phyloP scores from a whole-genome alignment of 1,284 basidiomycete species.

The Leccinum subrobustum region DNA sequence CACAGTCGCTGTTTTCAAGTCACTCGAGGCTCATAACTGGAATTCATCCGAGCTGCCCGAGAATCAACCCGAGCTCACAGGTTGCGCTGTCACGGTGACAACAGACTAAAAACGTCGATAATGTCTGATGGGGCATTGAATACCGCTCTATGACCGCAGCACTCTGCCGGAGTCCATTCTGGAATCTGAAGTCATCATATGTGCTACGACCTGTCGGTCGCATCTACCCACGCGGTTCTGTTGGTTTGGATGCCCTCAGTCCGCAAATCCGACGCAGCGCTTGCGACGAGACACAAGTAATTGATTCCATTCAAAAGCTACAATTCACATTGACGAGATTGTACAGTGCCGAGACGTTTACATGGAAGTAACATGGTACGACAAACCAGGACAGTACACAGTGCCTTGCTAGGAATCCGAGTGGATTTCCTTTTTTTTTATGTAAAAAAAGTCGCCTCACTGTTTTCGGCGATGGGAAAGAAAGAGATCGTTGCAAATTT shows the following conservation, averaged over 20 bases:
- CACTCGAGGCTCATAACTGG: neutral
- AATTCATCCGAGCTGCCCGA: neutral
- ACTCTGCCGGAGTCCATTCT: neutral
- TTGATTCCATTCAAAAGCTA: neutral
- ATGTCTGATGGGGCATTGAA: neutral
- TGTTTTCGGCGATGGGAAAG: neutral
- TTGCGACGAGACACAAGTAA: neutral
- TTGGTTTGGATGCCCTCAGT: neutral
- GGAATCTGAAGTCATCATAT: neutral
- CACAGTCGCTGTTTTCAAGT: neutral
- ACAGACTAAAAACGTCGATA: neutral
- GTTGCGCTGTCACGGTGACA: neutral
- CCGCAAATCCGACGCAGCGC: neutral
- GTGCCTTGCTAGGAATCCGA: neutral
- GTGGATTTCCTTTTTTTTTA: neutral
- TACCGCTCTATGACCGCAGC: neutral
- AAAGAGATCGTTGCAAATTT: conserved; percentile 4
- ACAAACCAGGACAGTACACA: neutral
- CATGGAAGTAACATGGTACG: neutral
- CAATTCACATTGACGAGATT: neutral
- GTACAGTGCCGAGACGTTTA: neutral
- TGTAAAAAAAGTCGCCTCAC: neutral
- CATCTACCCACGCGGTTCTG: neutral
- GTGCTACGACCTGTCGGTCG: neutral
- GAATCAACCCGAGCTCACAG: neutral